Percentiles rank a stretch among this genome's conserved stretches.
phyloP scores from a whole-genome alignment of 2,329 filamentous ascomycete species.

The Scedosporium minutisporum region DNA sequence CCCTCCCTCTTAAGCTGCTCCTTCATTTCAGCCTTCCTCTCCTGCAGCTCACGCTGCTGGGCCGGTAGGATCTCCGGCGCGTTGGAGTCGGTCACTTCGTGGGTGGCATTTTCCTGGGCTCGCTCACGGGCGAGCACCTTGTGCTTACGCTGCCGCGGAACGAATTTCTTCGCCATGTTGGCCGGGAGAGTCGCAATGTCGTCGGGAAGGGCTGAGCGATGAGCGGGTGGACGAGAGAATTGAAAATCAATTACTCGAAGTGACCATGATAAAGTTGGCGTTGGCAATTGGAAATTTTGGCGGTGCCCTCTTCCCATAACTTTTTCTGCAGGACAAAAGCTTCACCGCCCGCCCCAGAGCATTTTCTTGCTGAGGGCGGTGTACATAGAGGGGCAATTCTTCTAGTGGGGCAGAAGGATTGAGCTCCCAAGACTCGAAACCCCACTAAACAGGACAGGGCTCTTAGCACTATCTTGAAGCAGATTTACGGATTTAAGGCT shows the following conservation, averaged over 20 bases:
- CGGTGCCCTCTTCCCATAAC: background rate
- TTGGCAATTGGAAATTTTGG: background rate
- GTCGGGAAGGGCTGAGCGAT: background rate
- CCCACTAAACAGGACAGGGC: no score
- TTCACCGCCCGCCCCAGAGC: background rate
- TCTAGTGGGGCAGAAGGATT: background rate
- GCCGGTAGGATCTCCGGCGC: slow-evolving; percentile 37
- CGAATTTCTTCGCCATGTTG: slow-evolving; percentile 44
- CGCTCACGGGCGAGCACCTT: slow-evolving; percentile 57
- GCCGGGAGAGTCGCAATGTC: background rate
- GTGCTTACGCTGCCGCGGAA: slow-evolving; percentile 58
- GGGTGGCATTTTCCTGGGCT: slow-evolving; percentile 30
- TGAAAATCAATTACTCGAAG: background rate
- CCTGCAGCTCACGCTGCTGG: slow-evolving; percentile 35
- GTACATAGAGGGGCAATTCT: background rate
- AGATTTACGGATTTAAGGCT: no score
- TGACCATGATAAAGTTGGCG: no score
- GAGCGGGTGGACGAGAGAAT: slow-evolving; percentile 3
- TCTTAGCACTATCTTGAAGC: no score
- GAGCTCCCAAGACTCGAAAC: background rate
- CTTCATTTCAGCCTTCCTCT: slow-evolving; percentile 45
- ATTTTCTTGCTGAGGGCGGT: background rate
- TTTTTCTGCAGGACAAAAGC: background rate
- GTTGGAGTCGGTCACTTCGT: slow-evolving; percentile 44
- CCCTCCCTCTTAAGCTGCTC: slow-evolving; percentile 42